Evolutionary conservation across 1,284 basidiomycete genomes (phyloP), one percentile per base, ranked within the genome.

Genomic region (Cystobasidium sp.): DNA sequence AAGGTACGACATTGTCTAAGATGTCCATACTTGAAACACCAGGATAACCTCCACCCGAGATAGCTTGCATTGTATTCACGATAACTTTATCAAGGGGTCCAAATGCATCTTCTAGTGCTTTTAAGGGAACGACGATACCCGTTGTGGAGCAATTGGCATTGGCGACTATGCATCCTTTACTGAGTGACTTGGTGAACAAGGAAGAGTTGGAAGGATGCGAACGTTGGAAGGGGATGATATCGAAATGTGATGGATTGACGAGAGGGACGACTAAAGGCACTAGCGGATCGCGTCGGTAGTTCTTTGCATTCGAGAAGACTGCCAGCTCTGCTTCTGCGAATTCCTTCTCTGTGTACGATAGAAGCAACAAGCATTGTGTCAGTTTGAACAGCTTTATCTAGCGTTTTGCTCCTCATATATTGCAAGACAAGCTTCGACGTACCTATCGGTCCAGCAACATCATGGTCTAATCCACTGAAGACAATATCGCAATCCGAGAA

Each of bases 71-170:
- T 1, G 97, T 99, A 24, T 93, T 96, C 81, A 95, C 90, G 80
- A 97, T 85, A 78, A 94, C 88, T 12, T 89, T 88, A 80, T 97
- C 93, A 79, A 99, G 85, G 16, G 95, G 94, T 1, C 97, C 97
- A 78, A 99, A 99, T 0, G 90, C 87, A 77, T 88, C 88, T 84
- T 98, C 94, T 78, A 99, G 88, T 0, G 96, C 96, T 72, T 90
- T 88, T 77, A 99, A 89, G 14, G 95, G 94, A 55, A 99, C 90
- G 76, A 97, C 94, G 77, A 92, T 86, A 37, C 91, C 96, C 1
- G 97, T 99, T 18, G 97, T 98, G 46, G 93, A 93, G 85, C 97
- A 99, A 85, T 99, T 99, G 78, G 97, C 97, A 83, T 99, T 99
- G 73, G 94, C 96, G 77, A 99, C 90, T 82, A 99, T 96, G 86